Percentiles rank a stretch among this genome's conserved stretches.
phyloP scores from a whole-genome alignment of 306 rosid genomes.

The Bauhinia variegata region DNA sequence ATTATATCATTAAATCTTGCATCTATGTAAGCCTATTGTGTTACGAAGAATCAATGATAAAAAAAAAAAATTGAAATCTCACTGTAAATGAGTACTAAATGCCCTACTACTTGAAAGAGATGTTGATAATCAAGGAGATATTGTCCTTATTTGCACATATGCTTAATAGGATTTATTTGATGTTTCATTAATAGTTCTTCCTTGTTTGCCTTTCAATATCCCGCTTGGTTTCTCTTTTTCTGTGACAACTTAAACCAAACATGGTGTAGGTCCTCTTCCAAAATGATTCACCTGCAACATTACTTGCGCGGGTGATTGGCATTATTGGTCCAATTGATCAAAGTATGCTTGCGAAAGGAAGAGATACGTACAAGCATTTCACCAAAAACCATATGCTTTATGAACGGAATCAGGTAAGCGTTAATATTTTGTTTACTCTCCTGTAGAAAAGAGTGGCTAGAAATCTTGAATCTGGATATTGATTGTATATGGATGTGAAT shows the following conservation, averaged over 20 bases:
- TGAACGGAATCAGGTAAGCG: constrained; percentile 88
- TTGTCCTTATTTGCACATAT: background rate
- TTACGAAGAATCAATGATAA: background rate
- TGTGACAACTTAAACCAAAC: constrained; percentile 27
- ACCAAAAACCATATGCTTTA: constrained; percentile 98
- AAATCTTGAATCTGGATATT: constrained; percentile 25
- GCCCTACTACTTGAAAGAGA: background rate
- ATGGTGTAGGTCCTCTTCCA: constrained; percentile 85
- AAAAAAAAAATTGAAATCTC: background rate
- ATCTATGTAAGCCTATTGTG: background rate
- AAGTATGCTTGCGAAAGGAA: constrained; percentile 90
- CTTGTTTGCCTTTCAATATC: background rate
- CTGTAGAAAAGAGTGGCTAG: background rate
- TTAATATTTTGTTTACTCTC: constrained; percentile 26
- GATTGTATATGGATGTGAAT: constrained; percentile 4
- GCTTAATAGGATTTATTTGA: constrained; percentile 5
- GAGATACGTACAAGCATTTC: constrained; percentile 87
- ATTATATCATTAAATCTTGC: background rate
- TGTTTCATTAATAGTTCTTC: background rate
- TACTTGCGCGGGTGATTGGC: constrained; percentile 92
- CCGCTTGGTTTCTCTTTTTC: constrained; percentile 17
- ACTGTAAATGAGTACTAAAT: background rate
- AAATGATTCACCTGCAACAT: constrained; percentile 95
- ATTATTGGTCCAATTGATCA: constrained; percentile 85
- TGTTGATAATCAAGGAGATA: constrained; percentile 1